Conservation (phyloP, 176 grass and related monocot species). For the Avena atlantica region DNA sequence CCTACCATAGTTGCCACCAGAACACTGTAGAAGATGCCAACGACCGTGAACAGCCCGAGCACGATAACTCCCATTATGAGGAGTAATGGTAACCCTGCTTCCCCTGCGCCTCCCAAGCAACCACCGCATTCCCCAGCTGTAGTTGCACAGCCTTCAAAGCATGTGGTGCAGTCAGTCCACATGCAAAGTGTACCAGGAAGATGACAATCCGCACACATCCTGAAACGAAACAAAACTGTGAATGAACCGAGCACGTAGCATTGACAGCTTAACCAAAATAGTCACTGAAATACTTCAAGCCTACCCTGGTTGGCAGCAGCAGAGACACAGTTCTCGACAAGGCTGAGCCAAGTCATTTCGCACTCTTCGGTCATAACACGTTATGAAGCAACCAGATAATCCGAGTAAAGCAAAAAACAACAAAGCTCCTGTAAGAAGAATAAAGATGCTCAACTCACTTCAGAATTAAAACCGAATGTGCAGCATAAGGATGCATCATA, state of each 20-base stretch:
- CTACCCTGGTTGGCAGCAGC: constrained; percentile 98
- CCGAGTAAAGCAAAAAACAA: constrained; percentile 95
- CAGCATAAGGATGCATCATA: constrained; percentile 7
- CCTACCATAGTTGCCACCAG: constrained; percentile 88
- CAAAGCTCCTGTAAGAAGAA: constrained; percentile 70
- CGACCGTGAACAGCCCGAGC: constrained; percentile 63
- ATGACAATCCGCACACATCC: constrained; percentile 92
- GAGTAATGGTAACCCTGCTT: constrained; percentile 78
- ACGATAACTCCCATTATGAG: constrained; percentile 86
- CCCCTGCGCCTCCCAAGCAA: constrained; percentile 82
- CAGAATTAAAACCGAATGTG: constrained; percentile 8
- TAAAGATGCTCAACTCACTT: constrained; percentile 2
- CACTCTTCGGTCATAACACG: constrained; percentile 93
- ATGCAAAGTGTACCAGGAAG: constrained; percentile 88
- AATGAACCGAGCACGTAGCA: constrained; percentile 10
- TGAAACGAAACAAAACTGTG: constrained; percentile 39
- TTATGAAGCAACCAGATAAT: constrained; percentile 97
- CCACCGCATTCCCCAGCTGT: constrained; percentile 86
- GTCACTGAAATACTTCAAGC: constrained; percentile 8
- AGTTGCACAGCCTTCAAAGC: constrained; percentile 84
- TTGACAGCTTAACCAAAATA: constrained; percentile 8
- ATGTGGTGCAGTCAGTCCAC: constrained; percentile 94
- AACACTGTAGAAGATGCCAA: constrained; percentile 88
- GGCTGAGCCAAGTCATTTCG: constrained; percentile 93
- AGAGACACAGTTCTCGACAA: constrained; percentile 95